A percentile compares a stretch with the other conserved stretches of the same genome.
Evolutionary conservation across 306 rosid genomes (phyloP).

Genomic region (Prunus persica): Prunus_persica_NCBIv2 NC_034010.1:109501-110000

Average conservation of each 20-base stretch:
- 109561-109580: too few relatives aligned
- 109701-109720: too few relatives aligned
- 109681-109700: too few relatives aligned
- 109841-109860: constrained; percentile 70
- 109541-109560: too few relatives aligned
- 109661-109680: too few relatives aligned
- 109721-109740: too few relatives aligned
- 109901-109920: constrained; percentile 73
- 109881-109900: constrained; percentile 93
- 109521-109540: too few relatives aligned
- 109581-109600: too few relatives aligned
- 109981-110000: constrained; percentile 97
- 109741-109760: not conserved
- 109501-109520: too few relatives aligned
- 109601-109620: too few relatives aligned
- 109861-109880: constrained; percentile 95
- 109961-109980: constrained; percentile 95
- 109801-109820: not conserved
- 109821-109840: not conserved
- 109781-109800: not conserved
- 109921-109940: constrained; percentile 63
- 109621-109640: too few relatives aligned
- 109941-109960: constrained; percentile 72
- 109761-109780: not conserved
- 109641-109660: too few relatives aligned